Evolutionary conservation across 1,284 basidiomycete genomes (phyloP).

Genomic region (Microbotryum silenes-acaulis): DNA sequence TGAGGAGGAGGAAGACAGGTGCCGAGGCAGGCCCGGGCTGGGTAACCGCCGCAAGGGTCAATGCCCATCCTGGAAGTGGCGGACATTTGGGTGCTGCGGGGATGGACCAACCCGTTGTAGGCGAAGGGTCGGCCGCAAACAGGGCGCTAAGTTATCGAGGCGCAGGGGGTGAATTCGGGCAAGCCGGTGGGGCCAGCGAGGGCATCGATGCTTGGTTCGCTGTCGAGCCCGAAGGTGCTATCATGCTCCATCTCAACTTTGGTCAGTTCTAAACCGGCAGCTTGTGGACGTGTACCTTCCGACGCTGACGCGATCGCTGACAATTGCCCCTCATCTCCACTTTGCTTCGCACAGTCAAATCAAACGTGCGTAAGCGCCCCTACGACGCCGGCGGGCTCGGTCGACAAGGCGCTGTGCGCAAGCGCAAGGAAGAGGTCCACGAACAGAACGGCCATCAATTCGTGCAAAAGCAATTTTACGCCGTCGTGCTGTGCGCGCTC

Average conservation of each 20-base stretch:
- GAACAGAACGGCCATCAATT: slow-evolving; percentile 99
- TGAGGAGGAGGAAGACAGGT: slow-evolving; percentile 84
- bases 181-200: slow-evolving; percentile 6
- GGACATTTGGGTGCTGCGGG: slow-evolving; percentile 4
- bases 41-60: slow-evolving; percentile 66
- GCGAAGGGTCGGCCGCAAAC: slow-evolving; percentile 4
- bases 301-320: no score
- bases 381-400: slow-evolving; percentile 84
- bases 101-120: background rate
- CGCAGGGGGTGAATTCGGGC: slow-evolving; percentile 14
- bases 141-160: slow-evolving; percentile 5
- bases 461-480: slow-evolving; percentile 90
- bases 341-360: slow-evolving; percentile 61
- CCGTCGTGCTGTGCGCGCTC: slow-evolving; percentile 91
- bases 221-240: slow-evolving; percentile 93
- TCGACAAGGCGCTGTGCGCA: slow-evolving; percentile 94
- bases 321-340: background rate
- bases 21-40: slow-evolving; percentile 68
- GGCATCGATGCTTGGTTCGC: slow-evolving; percentile 97
- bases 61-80: slow-evolving; percentile 22
- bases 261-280: slow-evolving; percentile 50
- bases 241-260: slow-evolving; percentile 78
- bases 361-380: slow-evolving; percentile 89
- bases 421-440: slow-evolving; percentile 95
- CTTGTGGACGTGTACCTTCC: background rate